These are phyloP conservation scores for Chenopodium album DNA, from an alignment of 148 eudicot genomes.

Conservation along the genomic window DNA sequence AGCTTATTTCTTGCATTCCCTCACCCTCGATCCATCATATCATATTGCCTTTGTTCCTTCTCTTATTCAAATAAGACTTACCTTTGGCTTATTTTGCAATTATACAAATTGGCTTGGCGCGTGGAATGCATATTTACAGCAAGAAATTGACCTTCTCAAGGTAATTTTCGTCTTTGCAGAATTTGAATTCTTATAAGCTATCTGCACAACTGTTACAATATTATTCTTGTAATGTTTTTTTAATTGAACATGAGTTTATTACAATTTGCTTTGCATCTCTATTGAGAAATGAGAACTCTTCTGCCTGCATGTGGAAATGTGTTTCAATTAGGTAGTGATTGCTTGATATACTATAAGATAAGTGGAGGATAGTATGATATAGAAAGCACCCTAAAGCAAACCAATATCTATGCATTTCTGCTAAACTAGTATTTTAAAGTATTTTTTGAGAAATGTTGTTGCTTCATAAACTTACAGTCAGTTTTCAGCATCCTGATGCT, in stretches of 20 bases:
- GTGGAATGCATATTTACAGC: constrained; percentile 53
- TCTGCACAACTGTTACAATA: background rate
- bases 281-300: constrained; percentile 18
- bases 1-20: background rate
- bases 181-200: background rate
- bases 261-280: background rate
- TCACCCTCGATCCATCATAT: background rate
- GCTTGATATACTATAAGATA: background rate
- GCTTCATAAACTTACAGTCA: background rate
- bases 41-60: background rate
- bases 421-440: background rate
- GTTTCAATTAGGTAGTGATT: background rate
- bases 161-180: constrained; percentile 31
- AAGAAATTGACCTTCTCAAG: constrained; percentile 99
- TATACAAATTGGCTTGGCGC: constrained; percentile 20
- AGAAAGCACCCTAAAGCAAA: background rate
- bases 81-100: constrained; percentile 29
- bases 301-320: background rate
- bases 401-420: background rate
- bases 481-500: constrained; percentile 7
- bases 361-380: background rate
- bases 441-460: background rate
- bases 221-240: background rate
- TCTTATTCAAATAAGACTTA: constrained; percentile 9
- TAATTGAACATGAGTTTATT: background rate